These are phyloP conservation scores for Cytospora chrysosperma DNA, from an alignment of 2,329 filamentous ascomycete genomes.

Conservation along the genomic window DNA sequence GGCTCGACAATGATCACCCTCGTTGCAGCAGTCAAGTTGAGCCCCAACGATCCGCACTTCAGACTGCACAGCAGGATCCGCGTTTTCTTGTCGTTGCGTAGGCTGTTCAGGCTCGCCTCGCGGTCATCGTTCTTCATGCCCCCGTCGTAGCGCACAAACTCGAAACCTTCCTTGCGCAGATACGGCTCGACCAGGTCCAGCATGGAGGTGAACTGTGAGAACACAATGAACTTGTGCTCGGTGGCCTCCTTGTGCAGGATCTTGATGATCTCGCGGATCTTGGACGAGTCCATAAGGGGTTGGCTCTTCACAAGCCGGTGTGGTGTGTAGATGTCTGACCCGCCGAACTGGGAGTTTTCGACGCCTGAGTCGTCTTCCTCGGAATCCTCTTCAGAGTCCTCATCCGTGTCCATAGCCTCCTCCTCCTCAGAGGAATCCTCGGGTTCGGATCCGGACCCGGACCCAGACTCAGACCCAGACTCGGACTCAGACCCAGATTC, in stretches of 20 bases:
- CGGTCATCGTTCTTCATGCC: slow-evolving; percentile 91
- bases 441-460: slow-evolving; percentile 30
- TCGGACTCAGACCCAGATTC: slow-evolving; percentile 33
- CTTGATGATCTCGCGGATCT: slow-evolving; percentile 81
- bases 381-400: background rate
- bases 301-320: slow-evolving; percentile 4
- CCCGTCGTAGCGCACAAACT: slow-evolving; percentile 88
- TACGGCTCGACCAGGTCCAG: slow-evolving; percentile 94
- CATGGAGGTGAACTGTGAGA: slow-evolving; percentile 98
- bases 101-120: slow-evolving; percentile 76
- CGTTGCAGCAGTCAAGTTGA: slow-evolving; percentile 92
- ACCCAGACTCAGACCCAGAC: too few relatives aligned
- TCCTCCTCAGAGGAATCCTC: slow-evolving; percentile 2
- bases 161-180: slow-evolving; percentile 69
- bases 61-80: slow-evolving; percentile 88
- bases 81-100: slow-evolving; percentile 72
- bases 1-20: slow-evolving; percentile 94
- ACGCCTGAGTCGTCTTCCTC: slow-evolving; percentile 33
- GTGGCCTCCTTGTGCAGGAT: slow-evolving; percentile 76
- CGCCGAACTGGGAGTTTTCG: slow-evolving; percentile 42
- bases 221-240: slow-evolving; percentile 95
- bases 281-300: slow-evolving; percentile 70
- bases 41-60: slow-evolving; percentile 86
- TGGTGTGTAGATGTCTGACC: slow-evolving; percentile 8
- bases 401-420: background rate